Percentiles rank a stretch among this genome's conserved stretches.
Evolutionary conservation across 768 basidiomycete genomes (phyloP).

Genomic region (Suillus brevipes): DNA sequence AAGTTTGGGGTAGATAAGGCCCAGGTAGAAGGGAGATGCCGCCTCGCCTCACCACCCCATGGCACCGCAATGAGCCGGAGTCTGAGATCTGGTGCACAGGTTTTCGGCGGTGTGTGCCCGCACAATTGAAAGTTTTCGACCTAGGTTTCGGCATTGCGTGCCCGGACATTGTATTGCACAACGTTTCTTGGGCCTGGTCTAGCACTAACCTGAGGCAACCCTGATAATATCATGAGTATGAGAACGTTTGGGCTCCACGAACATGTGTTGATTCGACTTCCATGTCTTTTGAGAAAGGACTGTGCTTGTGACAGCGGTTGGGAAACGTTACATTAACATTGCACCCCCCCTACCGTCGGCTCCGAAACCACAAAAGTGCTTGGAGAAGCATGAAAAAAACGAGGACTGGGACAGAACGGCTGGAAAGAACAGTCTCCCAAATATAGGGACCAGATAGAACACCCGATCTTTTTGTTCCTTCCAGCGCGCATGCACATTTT

Average conservation of each 20-base stretch:
- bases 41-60: background rate
- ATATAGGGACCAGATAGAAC: background rate
- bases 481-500: background rate
- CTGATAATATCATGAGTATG: background rate
- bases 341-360: background rate
- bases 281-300: background rate
- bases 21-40: background rate
- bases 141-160: background rate
- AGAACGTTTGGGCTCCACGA: background rate
- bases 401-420: background rate
- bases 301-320: background rate
- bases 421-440: background rate
- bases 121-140: background rate
- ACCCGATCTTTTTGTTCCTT: background rate
- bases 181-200: too few relatives aligned
- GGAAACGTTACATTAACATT: background rate
- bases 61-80: background rate
- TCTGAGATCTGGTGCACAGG: background rate
- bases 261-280: background rate
- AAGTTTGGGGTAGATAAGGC: constrained; percentile 1
- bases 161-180: background rate
- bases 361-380: background rate
- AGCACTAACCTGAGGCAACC: background rate
- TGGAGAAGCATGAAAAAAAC: background rate
- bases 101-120: background rate